Conservation (phyloP, 2,329 filamentous ascomycete species). For the Aspergillus sergii region DNA sequence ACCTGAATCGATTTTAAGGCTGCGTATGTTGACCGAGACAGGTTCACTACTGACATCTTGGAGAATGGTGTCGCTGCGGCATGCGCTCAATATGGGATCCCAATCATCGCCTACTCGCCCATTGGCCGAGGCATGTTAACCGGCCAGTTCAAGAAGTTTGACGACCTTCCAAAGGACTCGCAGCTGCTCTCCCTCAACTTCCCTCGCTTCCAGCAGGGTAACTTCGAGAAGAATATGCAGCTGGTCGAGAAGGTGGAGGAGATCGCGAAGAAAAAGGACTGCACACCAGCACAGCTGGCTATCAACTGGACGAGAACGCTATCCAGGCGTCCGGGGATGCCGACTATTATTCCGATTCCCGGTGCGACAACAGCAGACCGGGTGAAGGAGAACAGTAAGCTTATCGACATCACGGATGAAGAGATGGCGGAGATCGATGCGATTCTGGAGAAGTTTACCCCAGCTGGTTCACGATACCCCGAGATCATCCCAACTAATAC, state of each 20-base stretch:
- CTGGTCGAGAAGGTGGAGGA: too few relatives aligned
- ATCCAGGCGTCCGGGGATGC: too few relatives aligned
- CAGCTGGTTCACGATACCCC: slow-evolving; percentile 15
- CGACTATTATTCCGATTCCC: too few relatives aligned
- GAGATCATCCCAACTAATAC: not conserved
- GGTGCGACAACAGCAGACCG: too few relatives aligned
- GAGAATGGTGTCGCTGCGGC: slow-evolving; percentile 50
- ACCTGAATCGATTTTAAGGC: not conserved
- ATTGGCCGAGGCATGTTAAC: slow-evolving; percentile 63
- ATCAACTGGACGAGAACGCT: too few relatives aligned
- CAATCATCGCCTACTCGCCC: slow-evolving; percentile 72
- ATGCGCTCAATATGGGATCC: slow-evolving; percentile 66
- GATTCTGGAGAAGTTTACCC: slow-evolving; percentile 11
- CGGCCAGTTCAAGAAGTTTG: slow-evolving; percentile 51
- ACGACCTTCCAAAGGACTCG: slow-evolving; percentile 60
- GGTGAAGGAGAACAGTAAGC: too few relatives aligned
- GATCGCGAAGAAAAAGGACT: too few relatives aligned
- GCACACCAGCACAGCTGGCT: too few relatives aligned
- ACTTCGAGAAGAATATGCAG: slow-evolving; percentile 51
- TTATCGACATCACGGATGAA: slow-evolving; percentile 23
- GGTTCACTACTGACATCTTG: not conserved
- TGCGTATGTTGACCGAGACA: not conserved
- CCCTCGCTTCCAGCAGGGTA: slow-evolving; percentile 65
- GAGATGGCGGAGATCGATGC: slow-evolving; percentile 31
- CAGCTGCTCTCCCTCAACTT: slow-evolving; percentile 21